phyloP scores from a whole-genome alignment of 805 yeast species.

The Tetrapisispora iriomotensis region DNA sequence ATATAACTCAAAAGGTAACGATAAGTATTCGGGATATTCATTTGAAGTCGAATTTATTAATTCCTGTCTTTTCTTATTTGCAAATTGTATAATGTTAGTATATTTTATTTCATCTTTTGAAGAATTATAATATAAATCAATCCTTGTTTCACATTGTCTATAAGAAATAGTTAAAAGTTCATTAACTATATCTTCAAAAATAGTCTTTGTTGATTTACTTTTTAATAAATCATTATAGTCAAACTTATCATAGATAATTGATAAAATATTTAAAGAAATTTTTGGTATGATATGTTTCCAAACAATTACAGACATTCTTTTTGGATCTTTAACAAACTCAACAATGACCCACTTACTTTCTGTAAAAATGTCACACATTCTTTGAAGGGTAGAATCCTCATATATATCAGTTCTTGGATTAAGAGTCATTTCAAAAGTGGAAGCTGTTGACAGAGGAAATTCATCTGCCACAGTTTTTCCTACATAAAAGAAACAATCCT shows the following conservation, averaged over 20 bases:
- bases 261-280: conserved; percentile 24
- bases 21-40: conserved; percentile 27
- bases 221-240: conserved; percentile 20
- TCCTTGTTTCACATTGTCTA: conserved; percentile 15
- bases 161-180: conserved; percentile 22
- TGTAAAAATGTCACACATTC: conserved; percentile 8
- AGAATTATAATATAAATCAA: conserved; percentile 7
- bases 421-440: neutral
- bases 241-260: conserved; percentile 26
- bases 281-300: conserved; percentile 27
- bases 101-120: conserved; percentile 9
- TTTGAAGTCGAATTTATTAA: conserved; percentile 18
- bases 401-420: neutral
- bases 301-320: conserved; percentile 19
- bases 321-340: conserved; percentile 5
- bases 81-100: conserved; percentile 11
- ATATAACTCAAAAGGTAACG: conserved; percentile 28
- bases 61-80: conserved; percentile 17
- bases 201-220: conserved; percentile 16
- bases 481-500: conserved; percentile 15
- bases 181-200: conserved; percentile 21
- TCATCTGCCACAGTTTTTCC: conserved; percentile 12
- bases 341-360: conserved; percentile 19
- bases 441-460: neutral
- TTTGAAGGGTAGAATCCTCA: conserved; percentile 5